These are phyloP conservation scores for Dioszegia hungarica DNA, from an alignment of 768 basidiomycete genomes.

Conservation along the genomic window DNA sequence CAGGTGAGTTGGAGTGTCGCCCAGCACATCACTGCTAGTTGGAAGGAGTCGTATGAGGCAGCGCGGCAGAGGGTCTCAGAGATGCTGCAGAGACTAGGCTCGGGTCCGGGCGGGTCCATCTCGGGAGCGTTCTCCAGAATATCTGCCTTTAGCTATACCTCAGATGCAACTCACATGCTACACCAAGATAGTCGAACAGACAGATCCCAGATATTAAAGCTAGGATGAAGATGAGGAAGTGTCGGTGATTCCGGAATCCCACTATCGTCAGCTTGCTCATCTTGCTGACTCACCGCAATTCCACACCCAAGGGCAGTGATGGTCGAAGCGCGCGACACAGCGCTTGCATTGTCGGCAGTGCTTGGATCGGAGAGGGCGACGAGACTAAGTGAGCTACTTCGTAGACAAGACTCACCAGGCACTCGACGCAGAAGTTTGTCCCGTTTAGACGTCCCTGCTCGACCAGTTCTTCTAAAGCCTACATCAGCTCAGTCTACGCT, in stretches of 20 bases:
- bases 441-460: constrained; percentile 84
- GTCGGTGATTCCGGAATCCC: constrained; percentile 87
- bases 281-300: constrained; percentile 75
- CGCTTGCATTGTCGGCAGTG: constrained; percentile 89
- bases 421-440: constrained; percentile 91
- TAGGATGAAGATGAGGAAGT: constrained; percentile 87
- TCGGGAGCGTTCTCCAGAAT: constrained; percentile 40
- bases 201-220: constrained; percentile 76
- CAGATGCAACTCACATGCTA: constrained; percentile 60
- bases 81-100: constrained; percentile 59
- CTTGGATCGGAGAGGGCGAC: constrained; percentile 73
- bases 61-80: constrained; percentile 66
- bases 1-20: constrained; percentile 89
- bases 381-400: background rate
- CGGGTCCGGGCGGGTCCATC: constrained; percentile 11
- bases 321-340: constrained; percentile 85
- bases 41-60: constrained; percentile 70
- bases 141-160: constrained; percentile 11
- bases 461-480: constrained; percentile 89
- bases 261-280: constrained; percentile 53
- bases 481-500: constrained; percentile 1
- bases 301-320: constrained; percentile 99
- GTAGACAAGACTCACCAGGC: constrained; percentile 62
- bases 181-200: constrained; percentile 77
- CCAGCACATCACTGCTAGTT: constrained; percentile 76